Evolutionary conservation across 306 rosid genomes (phyloP), one percentile per base, ranked within the genome.

Genomic region (Glycine soja): DNA sequence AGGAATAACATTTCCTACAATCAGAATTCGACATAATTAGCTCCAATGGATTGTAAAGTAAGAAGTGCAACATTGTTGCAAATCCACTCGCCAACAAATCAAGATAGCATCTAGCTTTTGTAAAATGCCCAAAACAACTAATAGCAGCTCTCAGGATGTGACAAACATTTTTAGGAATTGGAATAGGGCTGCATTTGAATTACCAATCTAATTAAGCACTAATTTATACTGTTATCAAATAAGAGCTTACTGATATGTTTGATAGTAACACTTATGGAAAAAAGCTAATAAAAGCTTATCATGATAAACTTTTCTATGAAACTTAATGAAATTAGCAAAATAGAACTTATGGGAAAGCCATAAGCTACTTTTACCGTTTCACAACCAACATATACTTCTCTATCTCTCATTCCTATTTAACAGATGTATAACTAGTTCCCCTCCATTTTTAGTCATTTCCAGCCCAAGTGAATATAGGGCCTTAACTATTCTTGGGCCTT

Each of bases 1-100:
- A 96, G 67, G 86, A 96, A 81, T 83, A 96, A 77, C 99, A 96
- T 93, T 83, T 96, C 99, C 99, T 96, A 94, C 86, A 77, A 93
- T 66, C 67, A 89, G 77, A 76, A 82, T 74, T 74, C 72, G 19
- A 69, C 68, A 58, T 19, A 32, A 66, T 81, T 66, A 80, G 72
- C 53, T 65, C 59, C 79, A n/a, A 74, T 30, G 38, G 30, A 63
- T 80, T 50, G 19, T 2, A 36, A 57, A 52, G 40, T 69, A 14
- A 59, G 56, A 46, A 15, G 51, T 4, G 42, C 68, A 46, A 18
- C 79, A 71, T 36, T 61, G 16, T 52, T 10, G 50, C 42, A 38
- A 46, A 74, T 80, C 75, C 52, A 83, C 56, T 56, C 34, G 15
- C 38, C 61, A 75, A 36, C 43, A 79, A 36, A 75, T 61, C 45